Conservation (phyloP, 2,329 filamentous ascomycete genomes). For the Paracoccidioides brasiliensis region DNA sequence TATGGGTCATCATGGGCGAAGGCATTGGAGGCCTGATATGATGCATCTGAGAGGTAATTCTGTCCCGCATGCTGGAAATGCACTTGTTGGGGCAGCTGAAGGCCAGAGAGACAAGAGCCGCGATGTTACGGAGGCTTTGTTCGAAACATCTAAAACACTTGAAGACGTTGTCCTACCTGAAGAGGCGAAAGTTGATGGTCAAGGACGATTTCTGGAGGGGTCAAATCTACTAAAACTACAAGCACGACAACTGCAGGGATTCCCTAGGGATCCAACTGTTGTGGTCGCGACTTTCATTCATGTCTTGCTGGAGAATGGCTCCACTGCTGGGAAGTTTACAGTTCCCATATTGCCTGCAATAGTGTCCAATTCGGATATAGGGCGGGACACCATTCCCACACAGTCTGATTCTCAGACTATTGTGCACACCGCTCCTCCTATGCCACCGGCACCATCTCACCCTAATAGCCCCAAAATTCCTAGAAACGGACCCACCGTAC, state of each 20-base stretch:
- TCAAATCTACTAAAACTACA: neutral
- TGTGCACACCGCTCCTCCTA: conserved; percentile 3
- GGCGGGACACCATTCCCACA: conserved; percentile 14
- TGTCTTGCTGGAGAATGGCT: conserved; percentile 14
- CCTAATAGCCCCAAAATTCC: neutral
- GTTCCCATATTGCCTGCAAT: conserved; percentile 15
- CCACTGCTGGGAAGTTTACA: conserved; percentile 13
- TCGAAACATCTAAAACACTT: neutral
- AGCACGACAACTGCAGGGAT: conserved; percentile 5
- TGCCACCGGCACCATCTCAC: neutral
- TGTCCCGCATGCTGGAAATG: neutral
- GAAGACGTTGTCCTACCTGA: neutral
- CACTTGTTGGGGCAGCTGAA: neutral
- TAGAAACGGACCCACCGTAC: neutral
- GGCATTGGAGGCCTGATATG: neutral
- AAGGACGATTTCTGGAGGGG: neutral
- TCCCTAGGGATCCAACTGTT: conserved; percentile 5
- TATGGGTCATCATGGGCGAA: conserved; percentile 7
- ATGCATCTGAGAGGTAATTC: neutral
- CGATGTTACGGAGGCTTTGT: neutral
- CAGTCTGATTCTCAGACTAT: conserved; percentile 9
- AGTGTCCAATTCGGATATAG: conserved; percentile 14
- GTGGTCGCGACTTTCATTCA: conserved; percentile 14
- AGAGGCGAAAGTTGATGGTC: neutral
- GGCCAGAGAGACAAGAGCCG: neutral